Evolutionary conservation across 2,329 filamentous ascomycete genomes (phyloP).

Genomic region (Pseudopyrenochaeta lycopersici): DNA sequence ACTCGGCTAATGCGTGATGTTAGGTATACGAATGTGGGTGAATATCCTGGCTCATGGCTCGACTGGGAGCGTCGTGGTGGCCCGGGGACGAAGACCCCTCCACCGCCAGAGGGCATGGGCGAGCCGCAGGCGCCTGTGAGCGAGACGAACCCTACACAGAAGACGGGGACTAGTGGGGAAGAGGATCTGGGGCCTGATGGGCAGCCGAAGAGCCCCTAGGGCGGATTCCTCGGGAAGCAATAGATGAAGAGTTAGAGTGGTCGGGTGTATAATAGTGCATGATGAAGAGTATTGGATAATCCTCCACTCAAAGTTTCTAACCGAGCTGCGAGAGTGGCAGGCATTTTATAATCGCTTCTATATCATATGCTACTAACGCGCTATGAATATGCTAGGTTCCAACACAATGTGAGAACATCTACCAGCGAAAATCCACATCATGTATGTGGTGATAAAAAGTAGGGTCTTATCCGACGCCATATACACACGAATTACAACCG

Average conservation of each 20-base stretch:
- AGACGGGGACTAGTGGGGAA: conserved; percentile 23
- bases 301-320: neutral
- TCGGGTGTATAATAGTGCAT: too few species aligned
- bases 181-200: conserved; percentile 21
- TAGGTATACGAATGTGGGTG: conserved; percentile 71
- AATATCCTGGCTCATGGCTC: conserved; percentile 79
- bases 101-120: conserved; percentile 23
- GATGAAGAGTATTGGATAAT: neutral
- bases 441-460: too few species aligned
- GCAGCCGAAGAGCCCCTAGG: conserved; percentile 11
- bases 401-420: too few species aligned
- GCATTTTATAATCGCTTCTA: too few species aligned
- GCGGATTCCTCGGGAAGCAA: conserved; percentile 12
- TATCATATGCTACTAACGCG: too few species aligned
- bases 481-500: neutral
- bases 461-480: too few species aligned
- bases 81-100: conserved; percentile 42
- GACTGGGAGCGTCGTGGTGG: conserved; percentile 85
- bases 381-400: too few species aligned
- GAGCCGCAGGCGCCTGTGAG: conserved; percentile 23
- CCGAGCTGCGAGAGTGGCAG: too few species aligned
- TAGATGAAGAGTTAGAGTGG: neutral
- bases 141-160: conserved; percentile 19
- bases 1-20: too few species aligned
- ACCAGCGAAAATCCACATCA: too few species aligned